Conservation (phyloP, 495 filamentous ascomycete species). For the Amorphotheca resinae region DNA sequence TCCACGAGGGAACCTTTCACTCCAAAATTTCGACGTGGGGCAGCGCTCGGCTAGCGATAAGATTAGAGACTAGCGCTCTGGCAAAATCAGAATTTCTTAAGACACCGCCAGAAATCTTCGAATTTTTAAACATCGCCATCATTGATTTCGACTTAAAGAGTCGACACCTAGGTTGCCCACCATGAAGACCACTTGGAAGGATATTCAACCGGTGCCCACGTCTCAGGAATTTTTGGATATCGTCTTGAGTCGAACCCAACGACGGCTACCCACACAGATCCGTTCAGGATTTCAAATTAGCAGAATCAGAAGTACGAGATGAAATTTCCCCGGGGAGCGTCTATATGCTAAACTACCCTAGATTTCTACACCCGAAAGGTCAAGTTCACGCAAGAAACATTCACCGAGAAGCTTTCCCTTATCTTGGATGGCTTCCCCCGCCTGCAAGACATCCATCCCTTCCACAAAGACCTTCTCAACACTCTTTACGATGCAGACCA, state of each 20-base stretch:
- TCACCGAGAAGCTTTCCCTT: constrained; percentile 78
- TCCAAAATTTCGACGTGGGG: background rate
- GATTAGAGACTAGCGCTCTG: constrained; percentile 10
- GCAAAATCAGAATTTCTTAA: background rate
- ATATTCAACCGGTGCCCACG: constrained; percentile 82
- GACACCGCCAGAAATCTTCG: constrained; percentile 1
- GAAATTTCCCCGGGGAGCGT: constrained; percentile 13
- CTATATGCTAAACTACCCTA: constrained; percentile 22
- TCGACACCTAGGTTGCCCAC: constrained; percentile 5
- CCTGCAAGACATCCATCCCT: constrained; percentile 93
- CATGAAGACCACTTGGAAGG: constrained; percentile 43
- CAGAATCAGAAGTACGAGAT: constrained; percentile 63
- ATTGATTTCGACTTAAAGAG: background rate
- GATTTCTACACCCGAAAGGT: constrained; percentile 96
- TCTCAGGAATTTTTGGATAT: constrained; percentile 95
- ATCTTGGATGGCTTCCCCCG: constrained; percentile 90
- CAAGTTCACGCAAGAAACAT: constrained; percentile 97
- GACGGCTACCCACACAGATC: constrained; percentile 91
- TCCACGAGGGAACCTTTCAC: too few species aligned
- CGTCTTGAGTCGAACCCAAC: constrained; percentile 86
- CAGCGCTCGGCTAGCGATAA: constrained; percentile 10
- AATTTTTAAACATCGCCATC: background rate
- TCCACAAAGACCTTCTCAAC: constrained; percentile 56
- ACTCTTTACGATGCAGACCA: constrained; percentile 91
- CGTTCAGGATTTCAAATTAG: constrained; percentile 92